phyloP scores from a whole-genome alignment of 306 rosid species.

The Hippophae rhamnoides region DNA sequence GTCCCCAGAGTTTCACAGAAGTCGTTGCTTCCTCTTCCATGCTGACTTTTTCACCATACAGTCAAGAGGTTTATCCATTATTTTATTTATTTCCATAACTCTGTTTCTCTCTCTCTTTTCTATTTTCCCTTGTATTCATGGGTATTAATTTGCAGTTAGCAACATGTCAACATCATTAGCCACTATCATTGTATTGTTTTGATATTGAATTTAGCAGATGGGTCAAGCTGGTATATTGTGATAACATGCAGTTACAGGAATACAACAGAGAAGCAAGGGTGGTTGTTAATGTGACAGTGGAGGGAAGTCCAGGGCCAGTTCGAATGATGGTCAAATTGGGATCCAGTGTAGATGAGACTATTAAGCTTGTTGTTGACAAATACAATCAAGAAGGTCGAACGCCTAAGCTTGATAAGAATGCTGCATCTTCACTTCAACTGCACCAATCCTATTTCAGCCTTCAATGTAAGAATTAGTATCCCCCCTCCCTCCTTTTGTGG shows the following conservation, averaged over 20 bases:
- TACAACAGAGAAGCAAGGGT: conserved; percentile 76
- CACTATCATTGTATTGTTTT: too few relatives aligned
- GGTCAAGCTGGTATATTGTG: not conserved
- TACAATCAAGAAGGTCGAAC: conserved; percentile 67
- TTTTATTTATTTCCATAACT: not conserved
- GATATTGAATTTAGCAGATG: too few relatives aligned
- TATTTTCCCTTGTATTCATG: not conserved
- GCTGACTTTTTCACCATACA: conserved; percentile 31
- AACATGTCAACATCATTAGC: too few relatives aligned
- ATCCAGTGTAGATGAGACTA: conserved; percentile 62
- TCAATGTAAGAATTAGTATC: conserved; percentile 34
- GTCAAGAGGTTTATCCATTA: conserved; percentile 13
- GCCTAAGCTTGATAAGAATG: conserved; percentile 36
- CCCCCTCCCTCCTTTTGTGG: too few relatives aligned
- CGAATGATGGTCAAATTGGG: conserved; percentile 70
- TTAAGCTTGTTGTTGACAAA: conserved; percentile 50
- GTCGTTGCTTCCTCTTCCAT: conserved; percentile 36
- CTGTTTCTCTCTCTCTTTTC: not conserved
- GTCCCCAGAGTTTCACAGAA: conserved; percentile 35
- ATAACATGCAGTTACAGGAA: conserved; percentile 16
- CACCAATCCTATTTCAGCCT: conserved; percentile 82
- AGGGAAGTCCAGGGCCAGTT: conserved; percentile 85
- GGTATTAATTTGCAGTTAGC: too few relatives aligned
- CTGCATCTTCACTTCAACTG: conserved; percentile 44
- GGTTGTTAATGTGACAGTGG: conserved; percentile 73